Conservation (phyloP, 2,329 filamentous ascomycete species). For the Pestalotiopsis sp. region DNA sequence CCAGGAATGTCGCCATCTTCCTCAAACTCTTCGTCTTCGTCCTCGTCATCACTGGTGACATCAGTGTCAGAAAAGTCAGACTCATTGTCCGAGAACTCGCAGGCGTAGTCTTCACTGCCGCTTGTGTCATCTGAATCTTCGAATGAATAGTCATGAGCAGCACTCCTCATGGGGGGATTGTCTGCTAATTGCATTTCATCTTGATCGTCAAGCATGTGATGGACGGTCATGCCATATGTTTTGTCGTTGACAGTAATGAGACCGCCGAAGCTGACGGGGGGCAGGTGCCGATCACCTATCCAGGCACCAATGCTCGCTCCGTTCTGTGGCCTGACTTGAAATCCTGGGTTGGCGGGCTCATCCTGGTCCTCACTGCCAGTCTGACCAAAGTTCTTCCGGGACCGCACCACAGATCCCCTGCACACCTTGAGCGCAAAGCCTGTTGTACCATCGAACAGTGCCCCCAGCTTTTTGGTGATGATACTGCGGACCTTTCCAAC, state of each 20-base stretch:
- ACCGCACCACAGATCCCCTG: slow-evolving; percentile 67
- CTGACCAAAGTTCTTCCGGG: slow-evolving; percentile 44
- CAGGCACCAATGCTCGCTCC: slow-evolving; percentile 94
- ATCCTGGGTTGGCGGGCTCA: slow-evolving; percentile 67
- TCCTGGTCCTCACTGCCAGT: slow-evolving; percentile 36
- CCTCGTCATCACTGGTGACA: slow-evolving; percentile 56
- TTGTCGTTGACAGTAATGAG: slow-evolving; percentile 83
- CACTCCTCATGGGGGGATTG: slow-evolving; percentile 24
- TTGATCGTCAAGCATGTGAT: slow-evolving; percentile 88
- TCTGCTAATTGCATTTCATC: slow-evolving; percentile 31
- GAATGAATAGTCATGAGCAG: slow-evolving; percentile 20
- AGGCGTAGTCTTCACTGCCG: slow-evolving; percentile 57
- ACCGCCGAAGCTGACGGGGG: slow-evolving; percentile 89
- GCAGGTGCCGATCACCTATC: slow-evolving; percentile 81
- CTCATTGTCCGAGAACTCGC: slow-evolving; percentile 65
- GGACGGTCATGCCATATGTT: slow-evolving; percentile 92
- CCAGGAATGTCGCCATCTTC: slow-evolving; percentile 79
- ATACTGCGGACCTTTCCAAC: slow-evolving; percentile 73
- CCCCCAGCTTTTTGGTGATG: slow-evolving; percentile 67
- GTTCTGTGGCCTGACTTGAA: slow-evolving; percentile 77
- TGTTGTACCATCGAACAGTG: slow-evolving; percentile 64
- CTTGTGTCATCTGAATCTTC: slow-evolving; percentile 45
- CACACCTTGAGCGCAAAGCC: slow-evolving; percentile 73
- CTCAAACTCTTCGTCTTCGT: slow-evolving; percentile 55
- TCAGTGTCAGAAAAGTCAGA: slow-evolving; percentile 38